Base-by-base conservation (phyloP, 2,329 filamentous ascomycete species). In the Calonectria naviculata region DNA sequence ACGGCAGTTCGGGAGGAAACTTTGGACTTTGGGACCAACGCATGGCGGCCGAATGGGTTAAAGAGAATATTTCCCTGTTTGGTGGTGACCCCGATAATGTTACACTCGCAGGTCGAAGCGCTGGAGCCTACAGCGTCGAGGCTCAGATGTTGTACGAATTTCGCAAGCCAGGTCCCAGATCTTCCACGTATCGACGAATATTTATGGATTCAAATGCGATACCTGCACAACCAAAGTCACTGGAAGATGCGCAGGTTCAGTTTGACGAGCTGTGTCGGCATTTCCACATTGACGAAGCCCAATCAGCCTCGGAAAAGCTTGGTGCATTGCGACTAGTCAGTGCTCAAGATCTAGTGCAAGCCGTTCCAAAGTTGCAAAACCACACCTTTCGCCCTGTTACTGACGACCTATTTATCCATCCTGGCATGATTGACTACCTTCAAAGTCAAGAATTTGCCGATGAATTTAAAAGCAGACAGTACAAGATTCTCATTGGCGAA, bases 1-100 rank as follows among this genome's bases (percentile, higher is more conserved):
- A 34, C 26, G 75, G 47, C 24, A 66, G 49, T 17, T 74, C 76
- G 78, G 73, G 34, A 7, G 73, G 84, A 1, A 86, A 86, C 69
- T 84, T 82, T 70, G 85, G 85, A 1, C 78, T 86, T 0, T 84
- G 83, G 75, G 88, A 90, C 71, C 87, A 89, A 72, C 79, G 85
- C 2, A 78, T 86, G 15, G 87, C 87, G 0, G 78, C 88, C 10
- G 82, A 88, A 75, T 90, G 88, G 88, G 84, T 88, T 0, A 81
- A 86, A 38, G 78, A 84, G 7, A 85, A 89, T 70, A 87, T 89
- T 58, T 73, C 78, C 4, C 67, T 78, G 24, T 88, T 88, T 67
- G 84, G 84, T 10, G 87, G 87, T 4, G 84, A 89, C 71, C 70
- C 83, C 0, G 69, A 75, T n/a, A 84, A 86, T 64, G 83, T 89